A percentile compares a stretch with the other conserved stretches of the same genome.
phyloP scores from a whole-genome alignment of 1,139 yeast genomes.

The Suhomyces bribrorum region DNA sequence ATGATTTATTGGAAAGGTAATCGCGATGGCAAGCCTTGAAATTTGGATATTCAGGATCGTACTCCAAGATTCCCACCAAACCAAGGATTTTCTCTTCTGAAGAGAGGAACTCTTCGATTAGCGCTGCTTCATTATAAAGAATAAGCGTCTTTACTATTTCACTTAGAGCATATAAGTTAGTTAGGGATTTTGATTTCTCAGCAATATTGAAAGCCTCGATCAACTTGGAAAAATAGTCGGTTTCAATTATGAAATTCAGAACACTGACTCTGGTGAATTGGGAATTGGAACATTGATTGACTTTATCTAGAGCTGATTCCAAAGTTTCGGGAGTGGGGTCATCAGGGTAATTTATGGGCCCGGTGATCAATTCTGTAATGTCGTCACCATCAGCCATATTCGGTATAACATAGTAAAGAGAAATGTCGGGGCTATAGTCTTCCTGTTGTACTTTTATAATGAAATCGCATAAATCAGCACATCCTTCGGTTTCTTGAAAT shows the following conservation, averaged over 20 bases:
- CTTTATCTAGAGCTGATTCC: conserved; percentile 48
- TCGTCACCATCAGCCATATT: conserved; percentile 44
- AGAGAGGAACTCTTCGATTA: conserved; percentile 66
- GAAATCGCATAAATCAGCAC: conserved; percentile 80
- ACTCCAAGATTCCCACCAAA: conserved; percentile 82
- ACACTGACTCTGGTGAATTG: conserved; percentile 56
- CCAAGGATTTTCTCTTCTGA: conserved; percentile 60
- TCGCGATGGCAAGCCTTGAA: conserved; percentile 79
- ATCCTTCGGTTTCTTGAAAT: conserved; percentile 91
- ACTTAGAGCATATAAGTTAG: conserved; percentile 63
- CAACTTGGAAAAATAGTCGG: conserved; percentile 55
- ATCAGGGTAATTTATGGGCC: conserved; percentile 73
- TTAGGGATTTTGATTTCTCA: conserved; percentile 48
- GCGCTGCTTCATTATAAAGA: conserved; percentile 66
- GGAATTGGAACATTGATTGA: conserved; percentile 60
- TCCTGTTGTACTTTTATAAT: conserved; percentile 66
- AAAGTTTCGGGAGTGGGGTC: conserved; percentile 53
- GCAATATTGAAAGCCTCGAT: conserved; percentile 54
- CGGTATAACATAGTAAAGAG: conserved; percentile 71
- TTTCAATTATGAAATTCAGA: conserved; percentile 49
- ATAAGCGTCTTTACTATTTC: conserved; percentile 71
- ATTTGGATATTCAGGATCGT: conserved; percentile 82
- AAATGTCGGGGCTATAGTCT: conserved; percentile 63
- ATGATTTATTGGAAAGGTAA: conserved; percentile 58
- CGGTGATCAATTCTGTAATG: conserved; percentile 76